Base-by-base conservation (phyloP, 2,329 filamentous ascomycete species). In the Davidsoniella eucalypti region DNA sequence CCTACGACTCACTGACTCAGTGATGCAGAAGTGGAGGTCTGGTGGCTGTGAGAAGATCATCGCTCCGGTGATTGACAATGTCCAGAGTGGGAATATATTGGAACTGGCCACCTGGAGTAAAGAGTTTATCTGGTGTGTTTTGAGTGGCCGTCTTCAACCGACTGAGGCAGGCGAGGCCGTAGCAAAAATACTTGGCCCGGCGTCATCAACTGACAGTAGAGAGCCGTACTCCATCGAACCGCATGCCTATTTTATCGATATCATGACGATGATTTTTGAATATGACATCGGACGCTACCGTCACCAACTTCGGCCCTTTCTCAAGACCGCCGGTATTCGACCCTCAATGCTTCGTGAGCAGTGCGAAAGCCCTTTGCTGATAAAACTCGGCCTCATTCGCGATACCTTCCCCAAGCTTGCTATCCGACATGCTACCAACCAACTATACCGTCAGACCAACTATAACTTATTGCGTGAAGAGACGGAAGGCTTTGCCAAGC, bases 401-500 rank as follows among this genome's bases (percentile, higher is more conserved):
- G 78, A 82, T n/a, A 90, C 82, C 5, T 98, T 96, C 63, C 71
- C 76, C 52, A 82, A 82, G 56, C 78, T 92, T 61, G 82, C 83
- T 14, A 87, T 94, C 56, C 81, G 90, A 50, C 87, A 93, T 60
- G 84, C 88, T 45, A 98, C 92, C 6, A 94, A 95, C 58, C 72
- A 92, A 4, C 74, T 98, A 0, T 98, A 98, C 63, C 82, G 88
- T 54, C 92, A 96, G 65, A 87, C 90, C 12, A 96, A 94, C 64
- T 96, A 94, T 69, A 98, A 98, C 59, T 69, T 98, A 6, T 70
- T 98, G 17, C 81, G 92, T 42, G 92, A 98, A 67, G 92, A 98
- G 65, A 87, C 87, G 0, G 92, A 98, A 65, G 92, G 93, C 39
- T 98, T 94, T 61, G 88, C 92, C 0, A 98, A 98, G 64, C 76